Conservation (phyloP, 2,329 filamentous ascomycete genomes). For the Acarospora socialis region DNA sequence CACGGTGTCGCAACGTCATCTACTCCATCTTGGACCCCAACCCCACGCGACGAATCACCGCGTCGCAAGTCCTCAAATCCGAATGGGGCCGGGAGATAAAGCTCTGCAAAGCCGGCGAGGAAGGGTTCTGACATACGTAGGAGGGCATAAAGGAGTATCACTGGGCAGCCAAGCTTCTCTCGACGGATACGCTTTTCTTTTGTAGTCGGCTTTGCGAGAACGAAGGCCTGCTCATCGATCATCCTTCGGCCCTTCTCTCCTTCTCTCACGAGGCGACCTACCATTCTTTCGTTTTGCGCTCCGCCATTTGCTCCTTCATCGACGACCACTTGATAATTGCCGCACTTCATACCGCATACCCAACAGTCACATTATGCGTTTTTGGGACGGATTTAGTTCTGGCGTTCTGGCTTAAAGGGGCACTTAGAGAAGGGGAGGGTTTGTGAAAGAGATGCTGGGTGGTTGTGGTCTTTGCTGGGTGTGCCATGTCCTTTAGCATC, state of each 20-base stretch:
- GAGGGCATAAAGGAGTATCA: not conserved
- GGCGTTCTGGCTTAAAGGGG: no score
- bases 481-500: no score
- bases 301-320: not conserved
- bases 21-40: slow-evolving; percentile 97
- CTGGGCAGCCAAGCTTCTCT: not conserved
- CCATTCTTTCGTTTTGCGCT: no score
- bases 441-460: no score
- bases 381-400: no score
- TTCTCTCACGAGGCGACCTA: no score
- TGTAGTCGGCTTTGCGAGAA: not conserved
- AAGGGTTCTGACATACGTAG: slow-evolving; percentile 52
- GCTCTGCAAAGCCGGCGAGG: slow-evolving; percentile 89
- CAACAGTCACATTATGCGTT: no score
- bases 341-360: not conserved
- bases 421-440: no score
- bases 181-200: slow-evolving; percentile 2
- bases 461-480: no score
- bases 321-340: not conserved
- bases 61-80: slow-evolving; percentile 91
- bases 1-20: slow-evolving; percentile 94
- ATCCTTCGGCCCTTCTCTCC: not conserved
- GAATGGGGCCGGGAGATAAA: slow-evolving; percentile 98
- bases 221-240: not conserved
- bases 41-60: slow-evolving; percentile 79